Percentiles rank a stretch among this genome's conserved stretches.
Evolutionary conservation across 306 rosid genomes (phyloP).

Genomic region (Arachis hypogaea): DNA sequence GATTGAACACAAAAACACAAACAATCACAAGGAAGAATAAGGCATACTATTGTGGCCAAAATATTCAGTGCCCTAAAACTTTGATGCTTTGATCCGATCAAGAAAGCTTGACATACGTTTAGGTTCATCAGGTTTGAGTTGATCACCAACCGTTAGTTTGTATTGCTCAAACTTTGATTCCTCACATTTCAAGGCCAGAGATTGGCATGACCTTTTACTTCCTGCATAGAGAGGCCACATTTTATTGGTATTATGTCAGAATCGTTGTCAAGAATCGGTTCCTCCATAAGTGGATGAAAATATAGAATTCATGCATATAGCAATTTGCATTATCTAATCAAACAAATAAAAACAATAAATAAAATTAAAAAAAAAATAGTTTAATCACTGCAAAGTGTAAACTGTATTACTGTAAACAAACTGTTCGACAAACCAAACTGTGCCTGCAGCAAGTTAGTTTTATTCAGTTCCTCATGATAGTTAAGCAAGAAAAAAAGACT

Average conservation of each 20-base stretch:
- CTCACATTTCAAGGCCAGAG: constrained; percentile 69
- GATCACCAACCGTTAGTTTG: constrained; percentile 64
- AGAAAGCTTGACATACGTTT: constrained; percentile 64
- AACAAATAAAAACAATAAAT: constrained; percentile 9
- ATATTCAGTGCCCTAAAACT: constrained; percentile 62
- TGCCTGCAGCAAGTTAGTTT: constrained; percentile 13
- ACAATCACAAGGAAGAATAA: constrained; percentile 9
- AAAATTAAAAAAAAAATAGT: constrained; percentile 13
- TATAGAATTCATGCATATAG: constrained; percentile 6
- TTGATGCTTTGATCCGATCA: constrained; percentile 61
- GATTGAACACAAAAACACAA: constrained; percentile 32
- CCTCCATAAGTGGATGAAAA: constrained; percentile 1
- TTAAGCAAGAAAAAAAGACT: constrained; percentile 15
- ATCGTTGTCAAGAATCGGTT: not conserved
- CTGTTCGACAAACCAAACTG: constrained; percentile 11
- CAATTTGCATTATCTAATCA: constrained; percentile 15
- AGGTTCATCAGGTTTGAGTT: constrained; percentile 49
- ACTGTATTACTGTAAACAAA: not conserved
- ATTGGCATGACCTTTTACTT: constrained; percentile 68
- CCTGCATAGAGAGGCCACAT: constrained; percentile 48
- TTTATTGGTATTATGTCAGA: constrained; percentile 14
- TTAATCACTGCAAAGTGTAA: not conserved
- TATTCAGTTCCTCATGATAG: not conserved
- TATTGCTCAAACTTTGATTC: constrained; percentile 70
- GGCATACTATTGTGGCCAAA: constrained; percentile 8